phyloP scores from a whole-genome alignment of 768 basidiomycete species.

The Amanita polypyramis region DNA sequence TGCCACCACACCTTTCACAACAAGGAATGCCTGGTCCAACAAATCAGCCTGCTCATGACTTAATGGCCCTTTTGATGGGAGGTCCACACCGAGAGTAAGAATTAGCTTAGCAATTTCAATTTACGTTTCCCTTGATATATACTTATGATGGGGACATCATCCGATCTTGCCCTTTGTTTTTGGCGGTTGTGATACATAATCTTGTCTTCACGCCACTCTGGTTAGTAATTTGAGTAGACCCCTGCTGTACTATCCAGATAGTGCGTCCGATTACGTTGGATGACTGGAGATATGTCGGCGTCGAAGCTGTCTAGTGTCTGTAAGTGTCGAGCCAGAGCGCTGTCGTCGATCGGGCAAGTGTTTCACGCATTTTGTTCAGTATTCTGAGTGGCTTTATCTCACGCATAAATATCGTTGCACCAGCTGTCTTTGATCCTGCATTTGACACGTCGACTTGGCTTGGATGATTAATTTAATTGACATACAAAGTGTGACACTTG shows the following conservation, averaged over 20 bases:
- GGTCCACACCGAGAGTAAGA: constrained; percentile 56
- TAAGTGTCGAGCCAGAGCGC: no score
- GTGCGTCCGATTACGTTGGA: no score
- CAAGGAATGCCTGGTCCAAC: constrained; percentile 38
- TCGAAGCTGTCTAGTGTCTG: no score
- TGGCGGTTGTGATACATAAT: constrained; percentile 5
- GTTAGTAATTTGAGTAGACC: neutral
- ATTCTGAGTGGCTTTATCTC: no score
- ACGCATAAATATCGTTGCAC: no score
- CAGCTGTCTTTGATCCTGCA: no score
- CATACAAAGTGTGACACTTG: neutral
- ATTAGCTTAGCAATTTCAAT: constrained; percentile 1
- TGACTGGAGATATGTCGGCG: neutral
- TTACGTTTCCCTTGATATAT: constrained; percentile 8
- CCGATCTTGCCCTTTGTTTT: neutral
- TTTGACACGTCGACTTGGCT: neutral
- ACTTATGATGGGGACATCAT: constrained; percentile 5
- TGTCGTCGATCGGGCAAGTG: no score
- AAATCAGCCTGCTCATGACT: constrained; percentile 56
- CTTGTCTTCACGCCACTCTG: neutral
- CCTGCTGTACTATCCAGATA: neutral
- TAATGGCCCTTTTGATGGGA: constrained; percentile 80
- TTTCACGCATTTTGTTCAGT: no score
- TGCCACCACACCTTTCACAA: constrained; percentile 53
- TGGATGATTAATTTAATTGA: neutral